Evolutionary conservation across 371 early-diverging fungal genomes (phyloP).

Genomic region (Rhizopus arrhizus): DNA sequence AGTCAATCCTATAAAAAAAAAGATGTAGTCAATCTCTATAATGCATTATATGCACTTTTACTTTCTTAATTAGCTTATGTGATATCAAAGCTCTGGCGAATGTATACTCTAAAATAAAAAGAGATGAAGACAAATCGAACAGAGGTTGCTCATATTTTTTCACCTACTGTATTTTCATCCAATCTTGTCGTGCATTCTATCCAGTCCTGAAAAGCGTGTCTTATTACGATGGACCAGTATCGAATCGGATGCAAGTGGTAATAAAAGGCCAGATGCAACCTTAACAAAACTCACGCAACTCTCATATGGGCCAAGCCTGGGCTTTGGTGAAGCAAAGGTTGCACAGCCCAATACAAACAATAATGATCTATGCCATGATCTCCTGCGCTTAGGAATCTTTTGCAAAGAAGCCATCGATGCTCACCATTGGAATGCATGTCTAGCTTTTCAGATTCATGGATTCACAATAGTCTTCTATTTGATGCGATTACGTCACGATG

Average conservation of each 20-base stretch:
- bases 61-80: no score
- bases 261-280: constrained; percentile 30
- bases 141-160: no score
- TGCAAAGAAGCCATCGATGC: constrained; percentile 27
- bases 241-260: constrained; percentile 25
- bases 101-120: no score
- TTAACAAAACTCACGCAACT: constrained; percentile 25
- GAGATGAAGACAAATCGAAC: no score
- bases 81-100: no score
- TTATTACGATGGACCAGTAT: constrained; percentile 26
- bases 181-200: constrained; percentile 21
- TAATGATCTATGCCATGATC: constrained; percentile 26
- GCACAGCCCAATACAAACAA: constrained; percentile 30
- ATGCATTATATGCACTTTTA: no score
- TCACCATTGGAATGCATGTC: constrained; percentile 20
- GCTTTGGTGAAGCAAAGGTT: constrained; percentile 31
- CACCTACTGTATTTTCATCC: constrained; percentile 25
- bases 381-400: constrained; percentile 25
- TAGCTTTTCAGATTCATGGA: constrained; percentile 29
- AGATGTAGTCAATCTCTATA: no score
- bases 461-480: constrained; percentile 29
- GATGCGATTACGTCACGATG: constrained; percentile 28
- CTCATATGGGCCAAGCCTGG: constrained; percentile 29
- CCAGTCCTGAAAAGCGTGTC: constrained; percentile 23
- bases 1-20: no score